These are phyloP conservation scores for Blastosporella zonata DNA, from an alignment of 1,284 basidiomycete genomes.

Conservation along the genomic window DNA sequence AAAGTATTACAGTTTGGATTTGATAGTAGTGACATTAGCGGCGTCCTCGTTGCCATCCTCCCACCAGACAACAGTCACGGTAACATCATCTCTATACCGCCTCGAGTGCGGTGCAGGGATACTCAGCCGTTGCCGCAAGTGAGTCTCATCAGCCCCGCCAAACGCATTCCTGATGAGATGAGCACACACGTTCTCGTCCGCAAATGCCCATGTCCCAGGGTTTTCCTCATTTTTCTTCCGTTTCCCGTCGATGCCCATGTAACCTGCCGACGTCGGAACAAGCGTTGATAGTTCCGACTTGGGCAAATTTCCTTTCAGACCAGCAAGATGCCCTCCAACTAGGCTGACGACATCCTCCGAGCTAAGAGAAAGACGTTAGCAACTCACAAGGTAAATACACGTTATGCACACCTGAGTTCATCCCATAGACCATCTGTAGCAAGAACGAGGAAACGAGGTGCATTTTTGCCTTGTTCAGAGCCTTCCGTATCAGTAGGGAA, in stretches of 20 bases:
- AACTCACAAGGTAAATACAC: not conserved
- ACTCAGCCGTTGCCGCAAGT: conserved; percentile 73
- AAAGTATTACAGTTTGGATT: conserved; percentile 34
- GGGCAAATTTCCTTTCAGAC: conserved; percentile 62
- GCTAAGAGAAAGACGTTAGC: conserved; percentile 28
- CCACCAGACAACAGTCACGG: conserved; percentile 88
- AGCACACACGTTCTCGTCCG: conserved; percentile 84
- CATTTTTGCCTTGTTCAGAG: conserved; percentile 24
- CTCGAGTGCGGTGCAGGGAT: conserved; percentile 82
- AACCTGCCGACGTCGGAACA: conserved; percentile 53
- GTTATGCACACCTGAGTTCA: conserved; percentile 53
- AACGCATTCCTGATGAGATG: conserved; percentile 95
- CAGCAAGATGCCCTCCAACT: conserved; percentile 79
- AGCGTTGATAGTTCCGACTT: conserved; percentile 53
- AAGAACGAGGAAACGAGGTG: conserved; percentile 76
- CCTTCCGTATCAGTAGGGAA: conserved; percentile 29
- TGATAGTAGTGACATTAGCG: conserved; percentile 33
- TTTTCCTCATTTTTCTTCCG: conserved; percentile 37
- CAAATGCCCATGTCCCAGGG: conserved; percentile 73
- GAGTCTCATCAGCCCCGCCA: conserved; percentile 76
- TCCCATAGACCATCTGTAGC: conserved; percentile 98
- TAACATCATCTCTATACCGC: conserved; percentile 85
- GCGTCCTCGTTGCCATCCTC: conserved; percentile 52
- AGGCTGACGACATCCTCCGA: conserved; percentile 95
- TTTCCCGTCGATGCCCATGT: conserved; percentile 64